phyloP scores from a whole-genome alignment of 2,329 filamentous ascomycete genomes.

The Stagonosporopsis cucurbitacearum region DNA sequence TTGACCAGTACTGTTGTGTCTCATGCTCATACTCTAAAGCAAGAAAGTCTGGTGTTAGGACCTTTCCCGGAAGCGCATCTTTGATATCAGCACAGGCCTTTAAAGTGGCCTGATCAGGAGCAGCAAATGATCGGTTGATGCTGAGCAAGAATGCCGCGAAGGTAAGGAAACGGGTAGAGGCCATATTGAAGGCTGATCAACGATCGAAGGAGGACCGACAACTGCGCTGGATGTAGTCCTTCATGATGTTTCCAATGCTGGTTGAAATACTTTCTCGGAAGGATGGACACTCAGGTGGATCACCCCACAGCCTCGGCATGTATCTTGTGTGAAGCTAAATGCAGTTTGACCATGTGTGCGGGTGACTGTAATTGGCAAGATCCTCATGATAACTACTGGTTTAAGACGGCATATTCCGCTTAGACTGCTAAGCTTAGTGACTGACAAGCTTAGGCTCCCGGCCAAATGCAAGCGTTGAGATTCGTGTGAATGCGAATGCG shows the following conservation, averaged over 20 bases:
- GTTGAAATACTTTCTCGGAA: not conserved
- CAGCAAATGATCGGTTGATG: constrained; percentile 8
- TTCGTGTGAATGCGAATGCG: constrained; percentile 5
- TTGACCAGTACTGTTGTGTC: constrained; percentile 33
- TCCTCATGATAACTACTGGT: not conserved
- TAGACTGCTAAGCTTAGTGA: not conserved
- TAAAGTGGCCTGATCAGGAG: constrained; percentile 25
- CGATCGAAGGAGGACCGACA: not conserved
- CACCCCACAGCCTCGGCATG: not conserved
- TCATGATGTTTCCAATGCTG: not conserved
- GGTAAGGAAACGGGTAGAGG: not conserved
- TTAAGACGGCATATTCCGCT: not conserved
- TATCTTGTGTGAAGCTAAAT: not conserved
- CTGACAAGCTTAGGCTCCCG: not conserved
- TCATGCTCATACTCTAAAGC: constrained; percentile 26
- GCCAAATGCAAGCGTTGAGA: not conserved
- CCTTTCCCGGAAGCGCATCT: constrained; percentile 27
- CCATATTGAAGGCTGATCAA: not conserved
- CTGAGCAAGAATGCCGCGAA: constrained; percentile 15
- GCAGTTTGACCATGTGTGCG: not conserved
- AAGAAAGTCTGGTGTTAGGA: constrained; percentile 26
- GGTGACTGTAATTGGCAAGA: not conserved
- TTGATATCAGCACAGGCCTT: constrained; percentile 30
- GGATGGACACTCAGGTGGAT: not conserved
- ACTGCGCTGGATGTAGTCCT: not conserved